Evolutionary conservation across 2,329 filamentous ascomycete species (phyloP).

Genomic region (Raffaelea arxii): DNA sequence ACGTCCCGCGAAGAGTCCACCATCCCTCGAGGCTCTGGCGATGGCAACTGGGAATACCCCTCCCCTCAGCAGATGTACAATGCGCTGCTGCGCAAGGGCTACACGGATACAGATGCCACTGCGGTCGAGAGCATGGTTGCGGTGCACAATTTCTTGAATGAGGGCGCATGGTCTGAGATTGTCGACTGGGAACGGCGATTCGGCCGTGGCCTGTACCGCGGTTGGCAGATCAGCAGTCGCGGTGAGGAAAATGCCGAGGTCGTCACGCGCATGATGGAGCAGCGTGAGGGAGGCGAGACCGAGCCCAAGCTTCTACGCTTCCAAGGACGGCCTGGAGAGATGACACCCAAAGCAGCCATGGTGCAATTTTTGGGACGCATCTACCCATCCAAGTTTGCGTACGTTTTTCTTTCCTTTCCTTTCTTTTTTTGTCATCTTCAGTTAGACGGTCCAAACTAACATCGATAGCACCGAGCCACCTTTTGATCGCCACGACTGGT

Average conservation of each 20-base stretch:
- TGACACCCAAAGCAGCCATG: constrained; percentile 86
- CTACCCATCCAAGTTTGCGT: constrained; percentile 73
- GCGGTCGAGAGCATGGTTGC: constrained; percentile 96
- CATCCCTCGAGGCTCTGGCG: constrained; percentile 75
- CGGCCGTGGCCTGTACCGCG: constrained; percentile 57
- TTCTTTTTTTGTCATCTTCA: neutral
- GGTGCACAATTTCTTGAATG: constrained; percentile 96
- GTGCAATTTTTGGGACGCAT: constrained; percentile 69
- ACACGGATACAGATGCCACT: constrained; percentile 86
- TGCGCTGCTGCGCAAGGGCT: constrained; percentile 88
- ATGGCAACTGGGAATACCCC: constrained; percentile 91
- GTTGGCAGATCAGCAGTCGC: constrained; percentile 63
- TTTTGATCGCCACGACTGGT: constrained; percentile 98
- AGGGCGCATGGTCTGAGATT: constrained; percentile 94
- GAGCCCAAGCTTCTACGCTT: constrained; percentile 71
- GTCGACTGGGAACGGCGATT: constrained; percentile 89
- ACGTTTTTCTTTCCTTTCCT: constrained; percentile 21
- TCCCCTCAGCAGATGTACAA: constrained; percentile 99
- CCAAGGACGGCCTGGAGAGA: constrained; percentile 77
- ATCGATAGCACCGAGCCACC: constrained; percentile 61
- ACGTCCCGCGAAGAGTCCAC: constrained; percentile 76
- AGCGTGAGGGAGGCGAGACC: constrained; percentile 31
- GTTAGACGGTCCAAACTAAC: neutral
- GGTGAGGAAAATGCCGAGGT: constrained; percentile 54
- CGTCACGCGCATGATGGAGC: constrained; percentile 26